Evolutionary conservation across 129 eudicot species (phyloP).

Genomic region (Oenanthe sinensis): DNA sequence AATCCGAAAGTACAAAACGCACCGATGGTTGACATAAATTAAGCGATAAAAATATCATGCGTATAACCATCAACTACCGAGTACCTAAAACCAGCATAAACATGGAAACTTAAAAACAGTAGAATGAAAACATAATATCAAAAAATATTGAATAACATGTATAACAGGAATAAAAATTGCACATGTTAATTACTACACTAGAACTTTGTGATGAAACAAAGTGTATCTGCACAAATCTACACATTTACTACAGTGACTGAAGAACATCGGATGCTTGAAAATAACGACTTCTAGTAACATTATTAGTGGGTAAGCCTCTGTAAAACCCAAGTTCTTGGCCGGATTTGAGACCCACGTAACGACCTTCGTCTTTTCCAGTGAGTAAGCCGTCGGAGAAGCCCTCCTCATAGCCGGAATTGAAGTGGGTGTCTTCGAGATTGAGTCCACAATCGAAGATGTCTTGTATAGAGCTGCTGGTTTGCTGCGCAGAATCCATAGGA

Average conservation of each 20-base stretch:
- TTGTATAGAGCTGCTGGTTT: conserved; percentile 3
- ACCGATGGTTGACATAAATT: not conserved
- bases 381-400: conserved; percentile 58
- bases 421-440: conserved; percentile 28
- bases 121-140: not conserved
- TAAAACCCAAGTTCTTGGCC: conserved; percentile 84
- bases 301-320: too few relatives aligned
- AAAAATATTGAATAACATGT: not conserved
- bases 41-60: too few relatives aligned
- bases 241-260: not conserved
- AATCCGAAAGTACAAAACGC: not conserved
- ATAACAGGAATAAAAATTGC: not conserved
- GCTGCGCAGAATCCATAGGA: not conserved
- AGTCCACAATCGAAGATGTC: conserved; percentile 43
- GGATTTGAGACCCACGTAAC: conserved; percentile 53
- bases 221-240: not conserved
- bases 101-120: not conserved
- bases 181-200: not conserved
- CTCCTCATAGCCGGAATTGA: conserved; percentile 34
- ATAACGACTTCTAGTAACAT: not conserved
- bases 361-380: conserved; percentile 62
- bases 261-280: not conserved
- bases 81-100: not conserved
- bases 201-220: too few relatives aligned
- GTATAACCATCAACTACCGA: not conserved